Evolutionary conservation across 306 rosid genomes (phyloP), one percentile per base, ranked within the genome.

Genomic region (Benincasa hispida): DNA sequence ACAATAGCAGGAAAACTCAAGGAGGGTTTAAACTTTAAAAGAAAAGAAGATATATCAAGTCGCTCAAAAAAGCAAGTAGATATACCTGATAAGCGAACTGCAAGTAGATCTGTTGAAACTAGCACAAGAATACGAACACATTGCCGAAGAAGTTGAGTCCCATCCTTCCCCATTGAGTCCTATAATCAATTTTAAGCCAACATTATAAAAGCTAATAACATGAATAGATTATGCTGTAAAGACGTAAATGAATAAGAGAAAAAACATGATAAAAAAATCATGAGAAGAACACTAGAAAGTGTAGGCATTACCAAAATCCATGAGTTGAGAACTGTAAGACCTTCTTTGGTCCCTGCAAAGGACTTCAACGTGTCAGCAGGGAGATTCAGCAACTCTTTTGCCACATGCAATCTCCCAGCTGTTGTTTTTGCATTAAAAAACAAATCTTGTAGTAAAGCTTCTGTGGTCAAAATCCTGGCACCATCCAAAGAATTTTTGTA

Each of bases 91-190:
- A 85, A 75, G 75, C 99, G 98, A 82, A 92, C 97, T 57, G 98
- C 97, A 81, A 88, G 89, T 48, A 95, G 80, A 84, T 95, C 96
- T 13, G 90, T 95, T 11, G 99, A 95, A 78, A 95, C 97, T 34
- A 84, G 92, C 78, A 95, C 99, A 87, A 95, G 98, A 76, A 95
- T 92, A 62, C 99, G 97, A 86, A 95, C 93, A 86, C 99, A 95
- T 54, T 95, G 99, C 81, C 99, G 89, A 89, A 95, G 85, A 66
- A 95, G 97, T 87, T 92, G 97, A 82, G 99, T 95, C 56, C 97
- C 92, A 76, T 91, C 98, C 91, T 95, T 95, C 79, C 99, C 99
- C 99, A 95, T 88, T 11, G 99, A 95, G 75, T 95, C 99, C 99
- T 95, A 81, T 9, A 57, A 34, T 76, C 53, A 76, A 59, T 35